phyloP scores from a whole-genome alignment of 768 basidiomycete species.

The Suillus decipiens region DNA sequence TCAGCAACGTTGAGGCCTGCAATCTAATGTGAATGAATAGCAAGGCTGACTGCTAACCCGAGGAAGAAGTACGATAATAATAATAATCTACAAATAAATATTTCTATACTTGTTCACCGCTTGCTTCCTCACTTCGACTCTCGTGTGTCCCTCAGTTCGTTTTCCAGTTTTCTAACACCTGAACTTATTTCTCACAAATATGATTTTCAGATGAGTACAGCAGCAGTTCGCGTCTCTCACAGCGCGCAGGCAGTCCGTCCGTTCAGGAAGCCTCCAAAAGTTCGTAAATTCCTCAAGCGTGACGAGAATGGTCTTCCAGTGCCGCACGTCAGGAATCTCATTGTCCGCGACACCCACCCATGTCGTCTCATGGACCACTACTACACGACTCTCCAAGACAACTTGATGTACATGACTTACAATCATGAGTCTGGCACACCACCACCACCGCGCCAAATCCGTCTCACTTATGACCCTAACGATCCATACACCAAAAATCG shows the following conservation, averaged over 20 bases:
- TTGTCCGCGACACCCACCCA: constrained; percentile 69
- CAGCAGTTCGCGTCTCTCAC: constrained; percentile 15
- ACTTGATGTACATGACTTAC: constrained; percentile 96
- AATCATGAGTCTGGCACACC: constrained; percentile 64
- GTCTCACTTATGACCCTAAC: constrained; percentile 69
- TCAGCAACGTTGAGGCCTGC: neutral
- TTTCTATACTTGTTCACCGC: neutral
- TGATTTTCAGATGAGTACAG: constrained; percentile 15
- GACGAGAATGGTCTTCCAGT: constrained; percentile 67
- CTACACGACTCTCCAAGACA: constrained; percentile 74
- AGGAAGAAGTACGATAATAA: neutral
- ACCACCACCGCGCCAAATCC: constrained; percentile 56
- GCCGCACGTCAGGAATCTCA: constrained; percentile 59
- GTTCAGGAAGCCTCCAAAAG: constrained; percentile 55
- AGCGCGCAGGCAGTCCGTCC: constrained; percentile 38
- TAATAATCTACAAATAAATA: constrained; percentile 6
- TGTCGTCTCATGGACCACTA: constrained; percentile 86
- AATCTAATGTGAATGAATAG: neutral
- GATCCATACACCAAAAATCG: constrained; percentile 86
- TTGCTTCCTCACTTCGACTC: constrained; percentile 2
- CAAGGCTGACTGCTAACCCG: neutral
- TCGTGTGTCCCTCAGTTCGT: constrained; percentile 9
- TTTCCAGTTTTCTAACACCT: neutral
- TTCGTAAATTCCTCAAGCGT: constrained; percentile 44
- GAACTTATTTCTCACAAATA: neutral